phyloP scores from a whole-genome alignment of 768 basidiomycete genomes.

The Boletus huronensis region DNA sequence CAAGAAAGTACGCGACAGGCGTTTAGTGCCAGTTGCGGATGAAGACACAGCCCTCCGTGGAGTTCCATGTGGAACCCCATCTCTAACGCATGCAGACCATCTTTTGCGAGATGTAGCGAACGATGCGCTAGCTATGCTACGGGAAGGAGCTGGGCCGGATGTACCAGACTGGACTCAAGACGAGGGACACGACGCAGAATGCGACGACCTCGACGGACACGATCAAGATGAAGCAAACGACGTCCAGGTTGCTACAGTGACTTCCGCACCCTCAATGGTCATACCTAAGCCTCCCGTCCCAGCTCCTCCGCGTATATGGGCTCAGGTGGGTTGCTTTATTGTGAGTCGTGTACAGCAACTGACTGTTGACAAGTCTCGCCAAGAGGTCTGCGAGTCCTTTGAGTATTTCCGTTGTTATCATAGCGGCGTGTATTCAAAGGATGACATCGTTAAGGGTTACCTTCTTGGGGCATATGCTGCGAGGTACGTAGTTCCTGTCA shows the following conservation, averaged over 20 bases:
- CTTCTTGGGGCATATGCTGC: slow-evolving; percentile 70
- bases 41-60: background rate
- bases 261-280: background rate
- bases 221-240: slow-evolving; percentile 10
- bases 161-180: slow-evolving; percentile 26
- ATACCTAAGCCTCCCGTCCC: slow-evolving; percentile 26
- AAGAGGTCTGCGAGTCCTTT: slow-evolving; percentile 80
- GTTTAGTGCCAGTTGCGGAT: background rate
- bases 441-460: slow-evolving; percentile 68
- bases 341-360: background rate
- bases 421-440: slow-evolving; percentile 67
- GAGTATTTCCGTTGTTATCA: slow-evolving; percentile 70
- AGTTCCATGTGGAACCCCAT: background rate
- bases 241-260: slow-evolving; percentile 13
- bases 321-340: slow-evolving; percentile 33
- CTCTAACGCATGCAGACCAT: slow-evolving; percentile 18
- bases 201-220: slow-evolving; percentile 1
- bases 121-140: slow-evolving; percentile 9
- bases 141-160: slow-evolving; percentile 4
- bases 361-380: slow-evolving; percentile 54
- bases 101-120: slow-evolving; percentile 17
- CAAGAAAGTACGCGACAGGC: slow-evolving; percentile 6
- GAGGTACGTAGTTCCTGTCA: slow-evolving; percentile 39
- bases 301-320: slow-evolving; percentile 41
- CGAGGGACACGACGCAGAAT: slow-evolving; percentile 18